Evolutionary conservation across 148 eudicot genomes (phyloP).

Genomic region (Rhododendron simsii): DNA sequence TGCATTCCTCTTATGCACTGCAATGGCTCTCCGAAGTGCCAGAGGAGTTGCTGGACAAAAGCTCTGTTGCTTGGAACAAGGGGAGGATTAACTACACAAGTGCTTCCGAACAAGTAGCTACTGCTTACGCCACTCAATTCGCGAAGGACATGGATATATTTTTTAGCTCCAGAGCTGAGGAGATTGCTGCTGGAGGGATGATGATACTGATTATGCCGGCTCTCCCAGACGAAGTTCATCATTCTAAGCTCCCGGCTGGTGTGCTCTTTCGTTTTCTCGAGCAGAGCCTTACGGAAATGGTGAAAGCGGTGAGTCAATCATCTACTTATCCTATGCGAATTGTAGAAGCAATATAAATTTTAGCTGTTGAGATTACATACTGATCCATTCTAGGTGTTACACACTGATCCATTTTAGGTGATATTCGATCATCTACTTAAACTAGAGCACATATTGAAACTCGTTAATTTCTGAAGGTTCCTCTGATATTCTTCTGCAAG

Average conservation of each 20-base stretch:
- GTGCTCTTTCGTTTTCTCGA: not conserved
- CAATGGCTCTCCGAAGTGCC: slow-evolving; percentile 15
- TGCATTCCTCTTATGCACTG: slow-evolving; percentile 1
- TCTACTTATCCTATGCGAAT: not conserved
- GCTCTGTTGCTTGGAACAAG: slow-evolving; percentile 3
- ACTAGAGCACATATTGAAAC: not conserved
- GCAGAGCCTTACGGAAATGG: slow-evolving; percentile 6
- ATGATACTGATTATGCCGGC: not conserved
- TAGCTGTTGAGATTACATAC: not conserved
- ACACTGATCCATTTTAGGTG: too few relatives aligned
- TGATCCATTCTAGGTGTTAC: not conserved
- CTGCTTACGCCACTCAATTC: slow-evolving; percentile 1
- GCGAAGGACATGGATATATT: slow-evolving; percentile 10
- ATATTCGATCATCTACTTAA: too few relatives aligned
- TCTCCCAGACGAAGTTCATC: not conserved
- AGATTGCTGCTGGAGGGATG: slow-evolving; percentile 8
- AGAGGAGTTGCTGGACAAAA: slow-evolving; percentile 1
- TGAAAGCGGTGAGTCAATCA: slow-evolving; percentile 7
- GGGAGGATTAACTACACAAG: not conserved
- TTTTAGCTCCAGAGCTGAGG: not conserved
- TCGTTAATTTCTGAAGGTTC: not conserved
- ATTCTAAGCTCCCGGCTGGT: not conserved
- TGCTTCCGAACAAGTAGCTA: slow-evolving; percentile 2
- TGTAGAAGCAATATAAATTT: not conserved
- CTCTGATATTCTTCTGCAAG: not conserved